Evolutionary conservation across 2,329 filamentous ascomycete genomes (phyloP), one percentile per base, ranked within the genome.

Genomic region (Pseudogymnoascus sp.): DNA sequence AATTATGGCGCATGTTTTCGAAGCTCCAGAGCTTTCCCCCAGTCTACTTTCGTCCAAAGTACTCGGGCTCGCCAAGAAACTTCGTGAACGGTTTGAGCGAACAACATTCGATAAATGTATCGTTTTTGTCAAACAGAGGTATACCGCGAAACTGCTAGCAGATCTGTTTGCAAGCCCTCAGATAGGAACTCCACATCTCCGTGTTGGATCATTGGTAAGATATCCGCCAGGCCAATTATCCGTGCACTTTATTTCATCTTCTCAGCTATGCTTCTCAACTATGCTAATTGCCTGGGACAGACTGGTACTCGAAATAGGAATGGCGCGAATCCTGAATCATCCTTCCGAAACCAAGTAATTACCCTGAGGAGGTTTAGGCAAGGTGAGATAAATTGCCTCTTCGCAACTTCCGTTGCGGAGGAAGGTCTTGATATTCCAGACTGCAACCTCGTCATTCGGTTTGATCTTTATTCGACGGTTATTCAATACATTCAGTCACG

Each of bases 401-500:
- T 89, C 67, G 82, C 85, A 2, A 88, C 85, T 0, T 85, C 84
- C 0, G 82, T 88, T 1, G 85, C 82, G 0, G 85, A 88, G 67
- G 85, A 88, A 69, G 85, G 85, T 0, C 79, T 88, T 11, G 85
- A 88, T 66, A 82, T 88, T 57, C 85, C 85, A 0, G 83, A 86
- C 61, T 88, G 85, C 71, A 87, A 88, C 65, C 71, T 87, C 1
- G 77, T 88, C 30, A 78, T 89, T 62, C 76, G 92, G 2, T 99
- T 97, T 68, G 91, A 97, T 70, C 81, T 96, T 2, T 96, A 91
- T 73, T 80, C 82, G 9, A 97, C 93, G 0, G 85, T 96, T 73
- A 97, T 97, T 59, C 90, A 96, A 69, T 97, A 97, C 70, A 86
- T 97, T 18, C 94, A 99, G 72, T 97, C 92, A 12, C 84, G 91